Percentiles rank a stretch among this genome's conserved stretches.
These are phyloP conservation scores for Ophiostoma angusticollis DNA, from an alignment of 2,329 filamentous ascomycete genomes.

Conservation along the genomic window DNA sequence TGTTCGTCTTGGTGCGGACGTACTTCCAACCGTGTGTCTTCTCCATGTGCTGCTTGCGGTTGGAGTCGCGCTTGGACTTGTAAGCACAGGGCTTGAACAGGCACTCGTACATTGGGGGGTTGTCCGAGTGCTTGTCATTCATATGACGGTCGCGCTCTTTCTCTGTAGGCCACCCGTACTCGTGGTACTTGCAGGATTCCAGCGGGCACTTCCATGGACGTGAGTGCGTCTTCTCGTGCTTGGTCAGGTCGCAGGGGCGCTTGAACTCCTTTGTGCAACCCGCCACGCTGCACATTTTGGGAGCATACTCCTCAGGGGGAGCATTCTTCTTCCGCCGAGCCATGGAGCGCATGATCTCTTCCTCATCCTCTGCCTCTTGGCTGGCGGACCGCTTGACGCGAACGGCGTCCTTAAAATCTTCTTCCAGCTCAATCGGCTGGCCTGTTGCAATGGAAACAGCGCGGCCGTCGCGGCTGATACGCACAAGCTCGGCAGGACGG, in stretches of 20 bases:
- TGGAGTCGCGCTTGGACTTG: conserved; percentile 63
- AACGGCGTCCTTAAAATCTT: conserved; percentile 32
- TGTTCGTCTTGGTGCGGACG: conserved; percentile 82
- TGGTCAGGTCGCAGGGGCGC: conserved; percentile 41
- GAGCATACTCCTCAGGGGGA: conserved; percentile 68
- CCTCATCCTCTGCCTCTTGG: conserved; percentile 62
- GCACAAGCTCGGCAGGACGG: conserved; percentile 70
- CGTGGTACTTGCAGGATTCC: conserved; percentile 53
- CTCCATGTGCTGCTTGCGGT: conserved; percentile 81
- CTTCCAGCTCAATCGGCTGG: conserved; percentile 45
- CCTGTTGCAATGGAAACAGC: conserved; percentile 66
- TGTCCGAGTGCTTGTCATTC: conserved; percentile 61
- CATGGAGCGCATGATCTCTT: conserved; percentile 82
- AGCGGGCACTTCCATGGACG: conserved; percentile 64
- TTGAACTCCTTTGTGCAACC: conserved; percentile 88
- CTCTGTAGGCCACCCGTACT: conserved; percentile 62
- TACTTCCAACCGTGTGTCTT: conserved; percentile 72
- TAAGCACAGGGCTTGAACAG: conserved; percentile 54
- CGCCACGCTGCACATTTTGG: conserved; percentile 60
- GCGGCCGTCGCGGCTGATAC: conserved; percentile 67
- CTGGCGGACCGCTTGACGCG: conserved; percentile 54
- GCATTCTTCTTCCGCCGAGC: conserved; percentile 90
- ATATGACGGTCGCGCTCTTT: conserved; percentile 67
- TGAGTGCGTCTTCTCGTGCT: conserved; percentile 67
- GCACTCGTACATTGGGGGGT: conserved; percentile 55